Evolutionary conservation across 2,329 filamentous ascomycete species (phyloP).

Genomic region (Talaromyces pinophilus): DNA sequence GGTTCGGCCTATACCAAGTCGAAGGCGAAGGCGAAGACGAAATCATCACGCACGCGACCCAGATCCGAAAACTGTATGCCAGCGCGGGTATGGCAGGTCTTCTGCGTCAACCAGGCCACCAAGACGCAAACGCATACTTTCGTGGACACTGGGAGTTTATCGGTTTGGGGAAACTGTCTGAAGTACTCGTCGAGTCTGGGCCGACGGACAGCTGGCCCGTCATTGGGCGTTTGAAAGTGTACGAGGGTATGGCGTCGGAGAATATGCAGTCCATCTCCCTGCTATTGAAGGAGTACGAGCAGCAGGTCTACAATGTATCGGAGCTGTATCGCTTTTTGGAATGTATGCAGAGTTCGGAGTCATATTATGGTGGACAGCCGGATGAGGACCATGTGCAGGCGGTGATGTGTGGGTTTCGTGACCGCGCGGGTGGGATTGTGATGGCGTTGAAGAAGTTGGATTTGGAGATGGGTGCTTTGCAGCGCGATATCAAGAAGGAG

Average conservation of each 20-base stretch:
- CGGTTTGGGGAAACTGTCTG: constrained; percentile 3
- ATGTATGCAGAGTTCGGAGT: constrained; percentile 18
- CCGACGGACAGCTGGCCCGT: constrained; percentile 17
- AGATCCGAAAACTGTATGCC: constrained; percentile 26
- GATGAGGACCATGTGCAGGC: not conserved
- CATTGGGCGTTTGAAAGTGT: constrained; percentile 27
- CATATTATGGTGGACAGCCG: not conserved
- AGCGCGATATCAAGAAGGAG: constrained; percentile 51
- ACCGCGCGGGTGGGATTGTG: constrained; percentile 25
- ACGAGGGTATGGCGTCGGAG: constrained; percentile 25
- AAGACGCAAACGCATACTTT: not conserved
- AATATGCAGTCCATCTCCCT: constrained; percentile 26
- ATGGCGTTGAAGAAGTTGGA: constrained; percentile 26
- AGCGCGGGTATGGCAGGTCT: constrained; percentile 26
- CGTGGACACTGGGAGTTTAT: not conserved
- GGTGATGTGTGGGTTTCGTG: constrained; percentile 12
- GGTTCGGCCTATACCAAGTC: constrained; percentile 30
- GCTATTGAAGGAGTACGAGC: constrained; percentile 28
- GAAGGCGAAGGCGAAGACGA: constrained; percentile 24
- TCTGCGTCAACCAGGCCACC: not conserved
- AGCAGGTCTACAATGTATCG: constrained; percentile 25
- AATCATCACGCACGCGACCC: constrained; percentile 24
- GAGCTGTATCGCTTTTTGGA: constrained; percentile 26
- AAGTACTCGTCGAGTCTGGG: constrained; percentile 6
- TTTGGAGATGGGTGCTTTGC: constrained; percentile 25